Evolutionary conservation across 768 basidiomycete genomes (phyloP), one percentile per base, ranked within the genome.

Genomic region (Leccinum boreale): DNA sequence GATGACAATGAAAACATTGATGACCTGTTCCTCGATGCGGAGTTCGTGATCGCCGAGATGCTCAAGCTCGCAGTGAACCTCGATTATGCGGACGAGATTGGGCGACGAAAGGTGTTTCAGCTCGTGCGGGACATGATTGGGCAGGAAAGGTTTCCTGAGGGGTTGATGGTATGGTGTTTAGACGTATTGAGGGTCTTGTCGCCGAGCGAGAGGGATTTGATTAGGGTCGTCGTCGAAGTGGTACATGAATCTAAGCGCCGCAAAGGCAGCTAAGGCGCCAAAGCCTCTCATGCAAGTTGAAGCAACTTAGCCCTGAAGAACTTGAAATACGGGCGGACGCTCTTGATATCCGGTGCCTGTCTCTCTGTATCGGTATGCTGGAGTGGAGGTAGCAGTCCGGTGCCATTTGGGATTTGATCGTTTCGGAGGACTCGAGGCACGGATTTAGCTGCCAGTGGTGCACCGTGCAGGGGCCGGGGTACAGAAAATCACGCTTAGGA

Each of bases 21-120:
- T 24, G 79, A 76, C 9, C 29, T 58, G 2, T 55, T 68, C 12
- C 50, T 59, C 19, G 58, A 65, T 8, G 44, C 60, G 33, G 85
- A 87, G 63, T 86, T 90, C 56, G 74, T 93, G 7, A 78, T 96
- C n/a, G 78, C 83, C 0, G 92, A 98, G 71, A 79, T 98, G 70
- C 80, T 97, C 23, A 81, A 80, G 63, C 74, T 96, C 29, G 90
- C 91, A 0, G 79, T 89, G 3, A 82, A 88, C 59, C 77, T 94
- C 24, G 95, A 98, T 71, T 98, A 95, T 65, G 83, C 86, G 0
- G 96, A 98, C 74, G 94, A 97, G 71, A 90, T 89, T 59, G 95
- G 96, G 4, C 75, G 92, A 58, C 75, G 93, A 58, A 90, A 89
- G 73, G 93, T 94, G 87, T 90, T 90, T 65, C 79, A 83, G 50